Evolutionary conservation across 345 rosid species (phyloP), one percentile per base, ranked within the genome.

Genomic region (Alliaria petiolata): DNA sequence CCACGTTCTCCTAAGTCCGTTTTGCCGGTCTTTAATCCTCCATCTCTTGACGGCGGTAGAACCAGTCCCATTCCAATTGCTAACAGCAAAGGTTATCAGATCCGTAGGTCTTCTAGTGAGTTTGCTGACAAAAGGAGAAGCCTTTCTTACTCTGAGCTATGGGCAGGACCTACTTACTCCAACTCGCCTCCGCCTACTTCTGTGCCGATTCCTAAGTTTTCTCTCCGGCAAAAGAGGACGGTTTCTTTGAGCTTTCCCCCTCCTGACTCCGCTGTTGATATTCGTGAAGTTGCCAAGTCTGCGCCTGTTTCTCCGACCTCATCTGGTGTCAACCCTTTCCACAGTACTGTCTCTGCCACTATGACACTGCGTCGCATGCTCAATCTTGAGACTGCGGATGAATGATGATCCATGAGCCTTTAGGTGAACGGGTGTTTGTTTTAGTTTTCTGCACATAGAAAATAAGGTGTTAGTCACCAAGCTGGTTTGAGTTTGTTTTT

Each of bases 131-230:
- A 81, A 46, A 77, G 66, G 60, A 79, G 79, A n/a, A 70, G 70
- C 49, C 45, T 85, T 39, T 78, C 80, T 3, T 88, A 67, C 70
- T 85, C 93, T 56, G 98, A 95, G 80, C 81, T 83, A 13, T 95
- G 99, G 99, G 99, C 98, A 3, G 99, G 99, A 13, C 99, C 99
- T 31, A 89, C 99, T 10, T 91, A 95, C 75, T 95, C 99, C 9
- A 91, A 88, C 84, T 95, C 98, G 0, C 99, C 99, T 3, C 93
- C 98, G 0, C 91, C 99, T 14, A 87, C 98, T 71, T 95, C 99
- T 49, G 62, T 91, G 73, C 99, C 98, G 0, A 88, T 95, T 31
- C 99, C 98, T 12, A 95, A 85, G 81, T 95, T 95, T 71, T 89
- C 95, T 8, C 78, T 89, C 61, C 62, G 61, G 55, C 83, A 84